phyloP scores from a whole-genome alignment of 1,284 basidiomycete species.

The Ceratobasidium sp. region DNA sequence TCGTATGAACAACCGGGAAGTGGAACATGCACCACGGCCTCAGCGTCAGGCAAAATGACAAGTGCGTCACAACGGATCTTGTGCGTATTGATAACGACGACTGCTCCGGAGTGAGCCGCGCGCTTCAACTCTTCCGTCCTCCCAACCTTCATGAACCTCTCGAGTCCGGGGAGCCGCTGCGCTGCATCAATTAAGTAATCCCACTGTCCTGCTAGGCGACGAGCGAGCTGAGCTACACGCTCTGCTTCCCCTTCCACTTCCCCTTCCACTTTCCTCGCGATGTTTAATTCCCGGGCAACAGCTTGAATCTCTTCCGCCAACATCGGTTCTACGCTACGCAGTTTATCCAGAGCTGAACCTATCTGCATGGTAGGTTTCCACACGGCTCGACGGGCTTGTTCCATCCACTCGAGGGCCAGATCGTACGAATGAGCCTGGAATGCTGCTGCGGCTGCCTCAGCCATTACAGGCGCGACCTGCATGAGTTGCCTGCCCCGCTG shows the following conservation, averaged over 20 bases:
- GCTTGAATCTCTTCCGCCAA: background rate
- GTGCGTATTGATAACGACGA: no score
- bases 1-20: background rate
- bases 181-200: no score
- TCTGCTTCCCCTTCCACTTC: no score
- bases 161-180: no score
- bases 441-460: background rate
- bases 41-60: no score
- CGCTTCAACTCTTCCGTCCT: no score
- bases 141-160: no score
- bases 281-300: background rate
- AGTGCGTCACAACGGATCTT: no score
- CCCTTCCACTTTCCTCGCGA: no score
- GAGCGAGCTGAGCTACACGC: no score
- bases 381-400: slow-evolving; percentile 50
- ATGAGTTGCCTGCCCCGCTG: background rate
- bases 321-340: background rate
- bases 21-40: background rate
- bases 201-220: no score
- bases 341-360: background rate
- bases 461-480: background rate
- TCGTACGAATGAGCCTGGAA: background rate
- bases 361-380: background rate
- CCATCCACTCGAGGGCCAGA: slow-evolving; percentile 53
- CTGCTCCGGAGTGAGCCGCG: no score